Evolutionary conservation across 192 early-diverging fungal genomes (phyloP), one percentile per base, ranked within the genome.

Genomic region (Coemansia sp.): DNA sequence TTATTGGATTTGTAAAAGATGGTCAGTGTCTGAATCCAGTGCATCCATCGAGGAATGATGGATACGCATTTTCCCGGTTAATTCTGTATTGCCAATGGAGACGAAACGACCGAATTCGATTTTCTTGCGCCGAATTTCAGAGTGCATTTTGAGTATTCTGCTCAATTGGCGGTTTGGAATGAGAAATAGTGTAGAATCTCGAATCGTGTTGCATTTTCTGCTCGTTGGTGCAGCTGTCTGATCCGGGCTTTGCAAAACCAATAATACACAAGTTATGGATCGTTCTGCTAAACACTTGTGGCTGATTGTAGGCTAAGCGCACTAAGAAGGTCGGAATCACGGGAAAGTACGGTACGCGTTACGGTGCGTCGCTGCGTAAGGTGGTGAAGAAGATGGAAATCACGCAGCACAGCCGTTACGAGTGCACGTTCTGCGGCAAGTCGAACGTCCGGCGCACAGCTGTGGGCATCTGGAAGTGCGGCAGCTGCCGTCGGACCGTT

Each of bases 281-380:
- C 1, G 2, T 26, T 4, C 25, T 26, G 25, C 25, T 26, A 26
- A 26, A 26, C 25, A 26, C 25, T 26, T n/a, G n/a, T n/a, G n/a
- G n/a, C n/a, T n/a, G n/a, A 48, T 26, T 68, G 53, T 76, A 81
- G 90, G 90, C 89, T 78, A 97, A 96, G 85, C 89, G 95, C 85
- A 98, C 95, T 65, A 94, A 90, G 86, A 98, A 98, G 89, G 94
- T 96, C 82, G 97, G 97, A 86, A 92, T 99, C 84, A 91, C 89
- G 87, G 97, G 97, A 81, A 99, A 99, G 85, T 99, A 99, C 91
- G 97, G 97, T 88, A 93, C 93, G 76, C 94, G 97, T 86, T 99
- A 99, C 87, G 97, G 97, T 94, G 94, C 97, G 70, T 98, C 97
- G 60, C 89, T 99, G 72, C 88, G 97, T 87, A 99, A 99, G 88